phyloP scores from a whole-genome alignment of 441 rosid genomes.

The Kokia cookei region DNA sequence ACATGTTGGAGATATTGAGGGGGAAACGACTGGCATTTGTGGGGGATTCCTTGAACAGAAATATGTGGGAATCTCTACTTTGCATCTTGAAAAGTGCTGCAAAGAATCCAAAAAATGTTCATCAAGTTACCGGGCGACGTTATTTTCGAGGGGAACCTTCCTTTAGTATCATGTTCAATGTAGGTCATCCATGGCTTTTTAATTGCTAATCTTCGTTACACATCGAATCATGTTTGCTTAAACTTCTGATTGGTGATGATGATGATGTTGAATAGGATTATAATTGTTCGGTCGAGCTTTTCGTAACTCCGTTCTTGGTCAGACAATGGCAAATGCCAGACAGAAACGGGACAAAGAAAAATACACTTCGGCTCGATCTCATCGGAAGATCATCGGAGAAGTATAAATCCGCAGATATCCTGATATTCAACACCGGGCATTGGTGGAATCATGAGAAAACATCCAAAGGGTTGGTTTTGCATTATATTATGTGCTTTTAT shows the following conservation, averaged over 20 bases:
- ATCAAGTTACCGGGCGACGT: conserved; percentile 61
- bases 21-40: conserved; percentile 85
- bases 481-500: background rate
- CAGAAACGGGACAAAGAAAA: conserved; percentile 53
- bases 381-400: conserved; percentile 56
- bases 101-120: conserved; percentile 55
- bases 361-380: conserved; percentile 80
- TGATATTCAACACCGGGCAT: conserved; percentile 89
- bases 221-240: background rate
- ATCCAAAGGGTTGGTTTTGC: conserved; percentile 55
- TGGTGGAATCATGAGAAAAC: conserved; percentile 99
- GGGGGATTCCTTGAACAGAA: conserved; percentile 88
- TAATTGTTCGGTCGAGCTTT: conserved; percentile 65
- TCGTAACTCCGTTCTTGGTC: conserved; percentile 84
- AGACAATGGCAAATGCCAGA: conserved; percentile 70
- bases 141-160: conserved; percentile 75
- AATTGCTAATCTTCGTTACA: background rate
- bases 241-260: background rate
- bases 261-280: conserved; percentile 52
- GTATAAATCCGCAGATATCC: conserved; percentile 64
- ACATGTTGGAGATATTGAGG: conserved; percentile 60
- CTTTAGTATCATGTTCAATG: conserved; percentile 73
- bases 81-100: conserved; percentile 67
- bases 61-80: conserved; percentile 97
- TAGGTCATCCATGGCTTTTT: conserved; percentile 12